Conservation (phyloP, 106 monocot genomes). For the Dioscorea zingiberensis region DNA sequence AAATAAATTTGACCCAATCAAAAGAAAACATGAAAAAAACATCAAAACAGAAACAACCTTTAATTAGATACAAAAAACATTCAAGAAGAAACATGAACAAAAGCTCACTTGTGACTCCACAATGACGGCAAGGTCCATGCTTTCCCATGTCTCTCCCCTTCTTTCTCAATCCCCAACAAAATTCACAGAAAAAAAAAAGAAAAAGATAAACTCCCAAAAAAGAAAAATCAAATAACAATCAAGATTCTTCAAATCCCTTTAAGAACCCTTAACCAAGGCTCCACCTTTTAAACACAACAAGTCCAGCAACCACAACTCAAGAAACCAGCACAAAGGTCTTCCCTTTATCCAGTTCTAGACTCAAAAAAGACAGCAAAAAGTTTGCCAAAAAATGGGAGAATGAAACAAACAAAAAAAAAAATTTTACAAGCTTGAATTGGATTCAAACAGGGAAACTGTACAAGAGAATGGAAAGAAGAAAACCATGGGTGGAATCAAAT, state of each 20-base stretch:
- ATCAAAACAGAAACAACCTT: slow-evolving; percentile 6
- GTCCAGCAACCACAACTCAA: slow-evolving; percentile 12
- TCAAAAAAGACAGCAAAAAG: neutral
- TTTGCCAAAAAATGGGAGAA: slow-evolving; percentile 3
- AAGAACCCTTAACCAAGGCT: slow-evolving; percentile 10
- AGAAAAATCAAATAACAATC: slow-evolving; percentile 16
- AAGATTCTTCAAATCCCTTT: slow-evolving; percentile 1
- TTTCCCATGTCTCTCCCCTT: slow-evolving; percentile 62
- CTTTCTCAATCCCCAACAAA: slow-evolving; percentile 11
- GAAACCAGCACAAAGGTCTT: slow-evolving; percentile 10
- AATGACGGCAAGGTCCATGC: slow-evolving; percentile 96
- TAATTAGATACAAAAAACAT: slow-evolving; percentile 3
- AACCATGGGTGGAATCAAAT: slow-evolving; percentile 29
- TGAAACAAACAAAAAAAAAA: slow-evolving; percentile 4
- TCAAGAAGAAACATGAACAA: slow-evolving; percentile 20
- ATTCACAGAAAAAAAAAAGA: neutral
- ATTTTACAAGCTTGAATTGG: slow-evolving; percentile 19
- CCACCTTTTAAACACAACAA: slow-evolving; percentile 15
- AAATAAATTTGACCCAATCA: neutral
- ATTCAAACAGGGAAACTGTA: slow-evolving; percentile 31
- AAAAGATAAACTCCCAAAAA: slow-evolving; percentile 8
- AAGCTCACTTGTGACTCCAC: slow-evolving; percentile 99
- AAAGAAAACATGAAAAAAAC: slow-evolving; percentile 4
- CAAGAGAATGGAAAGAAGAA: slow-evolving; percentile 37
- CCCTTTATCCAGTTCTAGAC: slow-evolving; percentile 1